A percentile compares a stretch with the other conserved stretches of the same genome.
phyloP scores from a whole-genome alignment of 2,329 filamentous ascomycete genomes.

The Aureobasidium subglaciale region DNA sequence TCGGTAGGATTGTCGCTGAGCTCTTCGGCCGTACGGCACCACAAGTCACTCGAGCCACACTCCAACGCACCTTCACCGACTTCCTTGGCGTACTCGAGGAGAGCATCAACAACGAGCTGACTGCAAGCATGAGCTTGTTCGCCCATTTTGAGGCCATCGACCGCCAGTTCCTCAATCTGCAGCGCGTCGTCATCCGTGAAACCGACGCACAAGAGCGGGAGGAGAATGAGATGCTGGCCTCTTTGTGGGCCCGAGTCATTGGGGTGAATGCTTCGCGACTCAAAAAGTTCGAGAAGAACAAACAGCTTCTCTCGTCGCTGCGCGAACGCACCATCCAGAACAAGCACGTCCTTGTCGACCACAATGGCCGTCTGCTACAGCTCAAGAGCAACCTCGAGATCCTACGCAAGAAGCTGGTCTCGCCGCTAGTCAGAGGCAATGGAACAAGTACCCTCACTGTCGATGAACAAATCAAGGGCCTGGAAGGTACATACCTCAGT shows the following conservation, averaged over 20 bases:
- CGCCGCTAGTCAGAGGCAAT: constrained; percentile 68
- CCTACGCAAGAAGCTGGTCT: constrained; percentile 75
- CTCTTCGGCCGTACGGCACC: constrained; percentile 74
- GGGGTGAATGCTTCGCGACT: constrained; percentile 67
- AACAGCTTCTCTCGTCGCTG: constrained; percentile 67
- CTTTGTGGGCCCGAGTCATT: constrained; percentile 78
- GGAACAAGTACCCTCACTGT: constrained; percentile 64
- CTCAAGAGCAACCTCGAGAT: constrained; percentile 82
- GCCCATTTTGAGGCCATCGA: constrained; percentile 89
- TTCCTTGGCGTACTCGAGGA: constrained; percentile 84
- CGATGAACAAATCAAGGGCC: constrained; percentile 76
- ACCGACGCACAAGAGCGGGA: constrained; percentile 70
- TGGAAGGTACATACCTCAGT: constrained; percentile 73
- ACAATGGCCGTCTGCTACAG: constrained; percentile 75
- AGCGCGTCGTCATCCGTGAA: constrained; percentile 77
- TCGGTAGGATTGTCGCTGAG: constrained; percentile 62
- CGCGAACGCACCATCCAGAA: constrained; percentile 78
- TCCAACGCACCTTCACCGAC: constrained; percentile 82
- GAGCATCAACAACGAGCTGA: constrained; percentile 75
- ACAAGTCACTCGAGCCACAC: constrained; percentile 70
- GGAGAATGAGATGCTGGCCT: constrained; percentile 73
- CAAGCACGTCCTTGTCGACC: constrained; percentile 77
- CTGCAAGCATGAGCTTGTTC: constrained; percentile 73
- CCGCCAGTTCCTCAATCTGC: constrained; percentile 80
- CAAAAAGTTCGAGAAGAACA: constrained; percentile 90